Base-by-base conservation (phyloP, 2,329 filamentous ascomycete genomes). In the Phaeosphaeria sp. region DNA sequence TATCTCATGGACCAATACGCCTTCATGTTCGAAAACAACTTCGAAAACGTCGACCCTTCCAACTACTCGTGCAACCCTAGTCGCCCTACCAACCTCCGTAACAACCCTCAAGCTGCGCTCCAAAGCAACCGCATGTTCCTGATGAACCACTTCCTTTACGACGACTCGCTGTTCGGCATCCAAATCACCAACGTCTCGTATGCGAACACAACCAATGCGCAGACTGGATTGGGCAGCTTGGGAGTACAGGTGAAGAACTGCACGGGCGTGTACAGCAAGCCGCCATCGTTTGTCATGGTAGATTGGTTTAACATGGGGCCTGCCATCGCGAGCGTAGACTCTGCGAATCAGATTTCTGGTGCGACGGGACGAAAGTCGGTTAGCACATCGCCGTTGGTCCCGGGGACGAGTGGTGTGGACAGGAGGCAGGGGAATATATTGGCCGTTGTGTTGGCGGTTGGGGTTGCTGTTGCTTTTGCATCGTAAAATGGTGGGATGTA, bases 61-160 rank as follows among this genome's bases (percentile, higher is more conserved):
- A 87, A 86, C 72, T 95, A 93, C 82, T 89, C 88, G 75, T 95
- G 91, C 81, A 84, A 82, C 0, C 82, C 91, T 3, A 82, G 90
- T 69, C 87, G 91, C 0, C 91, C 91, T 0, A 76, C 82, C 0
- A 75, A 76, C 6, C 78, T 88, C 33, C 73, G 36, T 6, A 49
- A 77, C 21, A 69, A 83, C 17, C 68, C 80, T 1, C 59, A 73
- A 4, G 61, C 73, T 1, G 90, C 89, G 1, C 71, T 90, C 23
- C 71, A 80, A 0, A 81, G 82, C 1, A 85, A 85, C 65, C 83
- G 87, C 66, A 83, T 95, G 73, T 87, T 90, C 23, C 80, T 95
- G 10, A 83, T 91, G 80, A 95, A 95, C 81, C 91, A 95, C 79
- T 94, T 95, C 80, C 83, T 90, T 52, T 88, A 93, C 79, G 79